phyloP scores from a whole-genome alignment of 1,284 basidiomycete genomes.

The Hymenochaete sp. region DNA sequence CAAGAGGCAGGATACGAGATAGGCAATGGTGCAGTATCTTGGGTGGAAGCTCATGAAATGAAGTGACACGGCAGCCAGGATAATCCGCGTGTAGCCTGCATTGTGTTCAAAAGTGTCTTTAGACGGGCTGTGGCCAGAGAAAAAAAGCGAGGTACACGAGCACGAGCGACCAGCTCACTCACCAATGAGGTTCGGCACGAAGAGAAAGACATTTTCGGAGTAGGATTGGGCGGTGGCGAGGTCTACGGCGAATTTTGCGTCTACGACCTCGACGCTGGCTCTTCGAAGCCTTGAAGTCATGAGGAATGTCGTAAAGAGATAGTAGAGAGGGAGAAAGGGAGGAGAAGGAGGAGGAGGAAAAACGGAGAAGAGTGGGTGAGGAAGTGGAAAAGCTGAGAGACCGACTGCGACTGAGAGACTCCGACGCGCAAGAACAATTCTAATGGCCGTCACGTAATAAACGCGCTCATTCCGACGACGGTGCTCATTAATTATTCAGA shows the following conservation, averaged over 20 bases:
- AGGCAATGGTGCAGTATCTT: slow-evolving; percentile 85
- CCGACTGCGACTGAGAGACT: not conserved
- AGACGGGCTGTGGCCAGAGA: not conserved
- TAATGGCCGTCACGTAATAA: not conserved
- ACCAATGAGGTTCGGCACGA: slow-evolving; percentile 96
- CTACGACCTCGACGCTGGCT: slow-evolving; percentile 54
- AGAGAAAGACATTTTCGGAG: slow-evolving; percentile 91
- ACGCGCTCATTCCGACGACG: not conserved
- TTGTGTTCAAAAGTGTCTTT: not conserved
- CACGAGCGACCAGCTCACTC: slow-evolving; percentile 29
- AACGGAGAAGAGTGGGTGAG: not conserved
- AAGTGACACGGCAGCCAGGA: slow-evolving; percentile 84
- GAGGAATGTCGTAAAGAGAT: not conserved
- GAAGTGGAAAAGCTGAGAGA: not conserved
- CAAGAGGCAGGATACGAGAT: slow-evolving; percentile 87
- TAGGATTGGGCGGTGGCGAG: slow-evolving; percentile 77
- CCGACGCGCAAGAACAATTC: not conserved
- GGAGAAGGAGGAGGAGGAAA: not conserved
- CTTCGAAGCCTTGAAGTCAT: slow-evolving; percentile 2
- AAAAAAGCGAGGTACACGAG: slow-evolving; percentile 1
- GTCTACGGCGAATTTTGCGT: slow-evolving; percentile 73
- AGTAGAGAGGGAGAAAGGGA: not conserved
- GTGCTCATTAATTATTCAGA: not conserved
- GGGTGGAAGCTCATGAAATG: slow-evolving; percentile 95
- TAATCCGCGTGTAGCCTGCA: slow-evolving; percentile 82